Evolutionary conservation across 768 basidiomycete species (phyloP).

Genomic region (Lentinula lateritia): DNA sequence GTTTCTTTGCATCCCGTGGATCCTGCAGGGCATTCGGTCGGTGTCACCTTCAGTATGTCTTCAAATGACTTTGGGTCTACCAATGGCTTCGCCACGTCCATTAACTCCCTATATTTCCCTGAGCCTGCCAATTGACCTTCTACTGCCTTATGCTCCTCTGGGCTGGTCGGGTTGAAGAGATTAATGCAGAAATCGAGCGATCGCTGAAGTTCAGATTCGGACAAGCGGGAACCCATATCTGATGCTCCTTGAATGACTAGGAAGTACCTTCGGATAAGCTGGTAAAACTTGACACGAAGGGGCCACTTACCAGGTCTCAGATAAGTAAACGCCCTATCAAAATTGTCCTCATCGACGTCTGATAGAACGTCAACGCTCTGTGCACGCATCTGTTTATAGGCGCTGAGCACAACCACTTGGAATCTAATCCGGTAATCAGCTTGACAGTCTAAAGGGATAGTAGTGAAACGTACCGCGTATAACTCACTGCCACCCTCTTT

Average conservation of each 20-base stretch:
- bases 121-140: constrained; percentile 11
- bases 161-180: constrained; percentile 64
- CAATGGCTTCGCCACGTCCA: constrained; percentile 48
- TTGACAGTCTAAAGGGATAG: background rate
- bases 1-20: constrained; percentile 7
- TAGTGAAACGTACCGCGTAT: constrained; percentile 45
- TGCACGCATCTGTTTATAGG: constrained; percentile 67
- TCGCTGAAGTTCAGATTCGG: constrained; percentile 67
- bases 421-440: constrained; percentile 34
- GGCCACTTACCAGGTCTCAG: constrained; percentile 50
- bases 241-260: constrained; percentile 77
- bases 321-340: constrained; percentile 60
- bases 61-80: constrained; percentile 39
- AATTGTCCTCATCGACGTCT: constrained; percentile 66
- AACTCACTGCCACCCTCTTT: constrained; percentile 48
- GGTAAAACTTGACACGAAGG: background rate
- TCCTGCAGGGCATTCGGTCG: background rate
- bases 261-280: background rate
- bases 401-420: constrained; percentile 65
- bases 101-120: constrained; percentile 28
- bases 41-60: constrained; percentile 22
- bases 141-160: constrained; percentile 49
- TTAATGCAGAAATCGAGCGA: constrained; percentile 76
- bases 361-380: constrained; percentile 50
- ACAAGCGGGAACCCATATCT: constrained; percentile 67